Base-by-base conservation (phyloP, 345 rosid genomes). In the Clarkia xantiana region DNA sequence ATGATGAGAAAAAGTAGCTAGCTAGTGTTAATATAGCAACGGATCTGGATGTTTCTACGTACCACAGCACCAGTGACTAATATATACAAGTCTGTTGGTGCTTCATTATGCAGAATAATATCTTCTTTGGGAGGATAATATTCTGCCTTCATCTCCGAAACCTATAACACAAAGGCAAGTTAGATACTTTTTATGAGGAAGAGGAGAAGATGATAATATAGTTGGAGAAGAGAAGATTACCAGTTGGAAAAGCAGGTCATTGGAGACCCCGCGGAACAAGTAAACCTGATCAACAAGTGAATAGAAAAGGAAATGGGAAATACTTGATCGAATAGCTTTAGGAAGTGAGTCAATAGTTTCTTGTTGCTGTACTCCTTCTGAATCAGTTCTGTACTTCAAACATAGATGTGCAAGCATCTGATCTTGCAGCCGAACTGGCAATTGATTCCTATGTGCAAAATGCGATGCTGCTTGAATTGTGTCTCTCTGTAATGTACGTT, bases 61-160 rank as follows among this genome's bases (percentile, higher is more conserved):
- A 89, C 95, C 74, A 72, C 78, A 60, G 85, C 66, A 54, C 97
- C 97, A 43, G 87, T 80, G 51, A 82, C 90, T 64, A 85, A 56
- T 43, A 89, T 71, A 60, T 88, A 88, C 62, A 88, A 55, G 58
- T 85, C 94, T 23, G 95, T 75, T 11, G 95, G 95, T 15, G 90
- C 90, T 75, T 89, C 94, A 55, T 89, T 89, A 66, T 82, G 84
- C 68, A 80, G 71, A 63, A 84, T 84, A 53, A 89, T 84, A 56
- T 89, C 93, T 74, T 89, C 97, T 71, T 69, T 82, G 0, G 97
- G 97, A 63, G 97, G 81, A 59, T 76, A 89, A 64, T 89, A 89
- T 71, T 89, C 97, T 1, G 94, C 82, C 45, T 82, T 89, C 97
- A 82, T 84, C 62, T 84, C 95, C 0, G 97, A 56, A 45, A 88